A percentile compares a stretch with the other conserved stretches of the same genome.
These are phyloP conservation scores for Scheffersomyces stipitis DNA, from an alignment of 805 yeast species.

Conservation along the genomic window DNA sequence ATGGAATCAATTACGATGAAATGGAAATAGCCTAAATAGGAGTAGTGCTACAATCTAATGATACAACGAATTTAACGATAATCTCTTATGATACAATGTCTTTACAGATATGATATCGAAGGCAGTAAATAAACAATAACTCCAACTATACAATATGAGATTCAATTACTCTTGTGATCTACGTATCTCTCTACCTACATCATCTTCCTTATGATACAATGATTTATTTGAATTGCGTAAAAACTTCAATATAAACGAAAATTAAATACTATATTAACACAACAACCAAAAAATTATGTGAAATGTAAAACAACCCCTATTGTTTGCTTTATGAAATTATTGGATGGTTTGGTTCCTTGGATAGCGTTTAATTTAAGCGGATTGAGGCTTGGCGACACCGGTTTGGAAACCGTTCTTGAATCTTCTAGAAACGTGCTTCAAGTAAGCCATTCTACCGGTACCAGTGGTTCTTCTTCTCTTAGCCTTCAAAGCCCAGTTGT, in stretches of 20 bases:
- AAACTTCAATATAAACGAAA: neutral
- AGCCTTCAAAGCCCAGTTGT: constrained; percentile 99
- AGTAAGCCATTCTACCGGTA: constrained; percentile 98
- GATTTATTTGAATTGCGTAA: neutral
- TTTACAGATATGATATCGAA: no score
- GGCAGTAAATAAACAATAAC: no score
- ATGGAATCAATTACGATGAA: constrained; percentile 19
- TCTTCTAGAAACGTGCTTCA: constrained; percentile 95
- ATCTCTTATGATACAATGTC: constrained; percentile 6
- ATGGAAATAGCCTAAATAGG: constrained; percentile 23
- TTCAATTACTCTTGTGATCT: no score
- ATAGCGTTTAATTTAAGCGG: constrained; percentile 52
- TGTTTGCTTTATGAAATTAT: neutral
- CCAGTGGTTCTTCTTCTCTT: constrained; percentile 99
- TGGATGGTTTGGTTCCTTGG: neutral
- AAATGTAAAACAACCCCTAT: neutral
- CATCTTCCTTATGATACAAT: constrained; percentile 1
- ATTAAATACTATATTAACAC: neutral
- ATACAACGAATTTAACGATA: no score
- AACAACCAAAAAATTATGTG: neutral
- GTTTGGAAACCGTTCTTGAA: constrained; percentile 99
- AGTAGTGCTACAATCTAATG: no score
- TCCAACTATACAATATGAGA: no score
- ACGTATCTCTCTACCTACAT: no score
- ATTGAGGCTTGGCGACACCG: constrained; percentile 68